Evolutionary conservation across 2,329 filamentous ascomycete species (phyloP), one percentile per base, ranked within the genome.

Genomic region (Sporothrix brasiliensis): DNA sequence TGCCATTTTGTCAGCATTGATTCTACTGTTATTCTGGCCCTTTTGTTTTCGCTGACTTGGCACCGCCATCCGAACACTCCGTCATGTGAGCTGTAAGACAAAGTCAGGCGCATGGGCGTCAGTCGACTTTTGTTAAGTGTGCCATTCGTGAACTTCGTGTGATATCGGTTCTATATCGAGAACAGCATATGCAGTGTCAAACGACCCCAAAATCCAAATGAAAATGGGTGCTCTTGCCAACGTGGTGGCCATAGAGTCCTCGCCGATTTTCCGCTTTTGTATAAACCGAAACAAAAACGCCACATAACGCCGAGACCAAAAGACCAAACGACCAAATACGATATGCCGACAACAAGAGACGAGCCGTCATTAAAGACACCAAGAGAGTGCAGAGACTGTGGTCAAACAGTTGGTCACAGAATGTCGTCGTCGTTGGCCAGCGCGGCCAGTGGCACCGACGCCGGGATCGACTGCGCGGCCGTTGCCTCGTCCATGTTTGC

Each of bases 391-490:
- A 4, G 14, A 39, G 24, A 66, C 3, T 3, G 39, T 6, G 58
- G 19, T 16, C 58, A 50, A n/a, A 52, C 30, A 53, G 50, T 11
- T 21, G 10, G 39, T 72, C 66, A 73, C 47, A 73, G 56, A 66
- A 77, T 77, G 11, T 74, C 74, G 30, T 74, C 74, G 54, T 70
- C 70, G n/a, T 66, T 69, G 24, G 56, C 68, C 13, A 68, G 24
- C 13, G 60, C 54, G 1, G 70, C 56, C 39, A 70, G 67, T 21
- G 72, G 60, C 3, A 72, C 53, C 14, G 70, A 27, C 1, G 69
- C 61, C 21, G 68, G 39, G 9, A 70, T 68, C 11, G 53, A 49
- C 1, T 61, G 39, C n/a, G 16, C 60, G 1, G 41, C n/a, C 13
- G 61, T 34, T 11, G 68, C 47, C 27, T 41, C 73, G 39, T 19